These are phyloP conservation scores for Silene coronaria DNA, from an alignment of 179 eudicot species.

Conservation along the genomic window DNA sequence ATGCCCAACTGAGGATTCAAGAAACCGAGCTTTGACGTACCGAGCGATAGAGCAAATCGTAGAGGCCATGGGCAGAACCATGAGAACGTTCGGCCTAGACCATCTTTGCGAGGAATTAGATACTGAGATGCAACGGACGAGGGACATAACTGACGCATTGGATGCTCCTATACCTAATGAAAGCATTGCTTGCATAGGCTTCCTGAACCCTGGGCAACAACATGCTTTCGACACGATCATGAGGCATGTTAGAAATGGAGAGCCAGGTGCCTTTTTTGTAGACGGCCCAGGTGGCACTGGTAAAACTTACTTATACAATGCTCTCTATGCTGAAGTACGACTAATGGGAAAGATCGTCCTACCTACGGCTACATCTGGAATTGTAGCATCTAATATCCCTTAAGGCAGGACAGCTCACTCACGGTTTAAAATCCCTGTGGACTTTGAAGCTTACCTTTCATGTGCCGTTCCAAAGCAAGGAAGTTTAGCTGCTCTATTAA, in stretches of 20 bases:
- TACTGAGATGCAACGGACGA: not conserved
- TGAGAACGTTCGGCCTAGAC: not conserved
- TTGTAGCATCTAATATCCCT: constrained; percentile 14
- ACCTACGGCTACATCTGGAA: constrained; percentile 16
- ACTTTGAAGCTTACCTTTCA: not conserved
- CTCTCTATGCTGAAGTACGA: not conserved
- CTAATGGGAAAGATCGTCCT: constrained; percentile 2
- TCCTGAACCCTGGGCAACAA: not conserved
- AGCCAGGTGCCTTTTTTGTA: constrained; percentile 5
- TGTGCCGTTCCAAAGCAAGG: constrained; percentile 4
- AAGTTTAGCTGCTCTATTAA: not conserved
- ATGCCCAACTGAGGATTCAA: no score
- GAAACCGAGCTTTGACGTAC: no score
- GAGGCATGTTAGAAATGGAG: not conserved
- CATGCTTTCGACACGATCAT: not conserved
- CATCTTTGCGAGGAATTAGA: not conserved
- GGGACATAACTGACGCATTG: not conserved
- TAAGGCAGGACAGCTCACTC: constrained; percentile 16
- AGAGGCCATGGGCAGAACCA: not conserved
- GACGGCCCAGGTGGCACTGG: no score
- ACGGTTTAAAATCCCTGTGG: constrained; percentile 21
- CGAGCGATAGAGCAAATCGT: no score
- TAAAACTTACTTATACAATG: not conserved
- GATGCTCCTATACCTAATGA: not conserved
- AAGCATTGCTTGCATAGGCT: not conserved